Evolutionary conservation across 208 protist genomes (phyloP).

Genomic region (Crithidia bombi): DNA sequence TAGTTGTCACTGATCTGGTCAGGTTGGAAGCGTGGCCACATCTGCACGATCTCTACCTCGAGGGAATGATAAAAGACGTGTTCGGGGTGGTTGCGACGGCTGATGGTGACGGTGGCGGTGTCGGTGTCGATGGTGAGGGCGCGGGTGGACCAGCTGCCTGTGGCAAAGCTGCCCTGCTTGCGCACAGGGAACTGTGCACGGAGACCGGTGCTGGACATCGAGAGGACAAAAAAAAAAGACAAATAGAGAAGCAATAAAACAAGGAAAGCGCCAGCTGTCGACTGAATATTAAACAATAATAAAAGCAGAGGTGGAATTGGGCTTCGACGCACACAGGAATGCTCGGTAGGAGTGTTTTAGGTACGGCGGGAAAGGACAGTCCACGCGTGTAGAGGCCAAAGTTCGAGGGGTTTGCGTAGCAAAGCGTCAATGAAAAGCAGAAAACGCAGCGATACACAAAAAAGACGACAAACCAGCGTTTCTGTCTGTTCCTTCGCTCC

Average conservation of each 20-base stretch:
- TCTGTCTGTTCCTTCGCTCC: no score
- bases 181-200: slow-evolving; percentile 23
- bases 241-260: slow-evolving; percentile 13
- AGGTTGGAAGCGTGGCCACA: slow-evolving; percentile 27
- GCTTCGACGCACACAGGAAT: no score
- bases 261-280: no score
- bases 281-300: neutral
- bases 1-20: slow-evolving; percentile 16
- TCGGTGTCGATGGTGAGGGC: slow-evolving; percentile 28
- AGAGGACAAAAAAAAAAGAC: slow-evolving; percentile 2
- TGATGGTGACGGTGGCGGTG: slow-evolving; percentile 30
- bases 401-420: no score
- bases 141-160: slow-evolving; percentile 26
- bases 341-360: no score
- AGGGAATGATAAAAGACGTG: slow-evolving; percentile 30
- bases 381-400: no score
- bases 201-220: neutral
- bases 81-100: slow-evolving; percentile 27
- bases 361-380: no score
- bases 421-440: no score
- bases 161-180: slow-evolving; percentile 15
- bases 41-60: slow-evolving; percentile 20
- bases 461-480: no score
- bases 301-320: slow-evolving; percentile 6
- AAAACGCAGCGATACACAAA: no score